Conservation (phyloP, 148 eudicot species). For the Polygonum maritimum region DNA sequence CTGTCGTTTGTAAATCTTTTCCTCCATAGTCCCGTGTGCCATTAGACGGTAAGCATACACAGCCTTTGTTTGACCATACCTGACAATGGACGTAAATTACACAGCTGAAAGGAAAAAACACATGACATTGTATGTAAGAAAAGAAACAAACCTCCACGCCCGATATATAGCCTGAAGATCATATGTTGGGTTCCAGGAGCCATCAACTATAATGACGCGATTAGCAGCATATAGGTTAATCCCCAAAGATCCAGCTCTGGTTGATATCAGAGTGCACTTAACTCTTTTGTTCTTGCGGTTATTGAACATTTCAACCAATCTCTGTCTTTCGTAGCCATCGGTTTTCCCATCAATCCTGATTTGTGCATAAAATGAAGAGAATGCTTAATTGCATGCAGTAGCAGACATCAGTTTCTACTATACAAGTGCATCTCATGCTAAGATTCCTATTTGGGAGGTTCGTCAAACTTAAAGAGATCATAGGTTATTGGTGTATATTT, state of each 20-base stretch:
- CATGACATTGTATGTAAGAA: background rate
- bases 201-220: conserved; percentile 92
- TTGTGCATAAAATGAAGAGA: conserved; percentile 13
- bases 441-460: background rate
- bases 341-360: conserved; percentile 91
- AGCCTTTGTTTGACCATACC: conserved; percentile 96
- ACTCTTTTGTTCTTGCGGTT: conserved; percentile 71
- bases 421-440: background rate
- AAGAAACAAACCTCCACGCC: conserved; percentile 72
- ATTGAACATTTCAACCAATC: conserved; percentile 78
- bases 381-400: background rate
- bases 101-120: background rate
- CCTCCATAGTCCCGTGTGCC: conserved; percentile 96
- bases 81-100: conserved; percentile 15
- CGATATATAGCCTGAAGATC: conserved; percentile 99
- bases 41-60: conserved; percentile 94
- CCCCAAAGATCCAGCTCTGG: conserved; percentile 93
- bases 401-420: background rate
- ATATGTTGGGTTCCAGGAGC: conserved; percentile 95
- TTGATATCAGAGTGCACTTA: conserved; percentile 85
- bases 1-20: conserved; percentile 98
- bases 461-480: background rate
- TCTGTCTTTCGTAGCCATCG: conserved; percentile 77
- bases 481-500: background rate
- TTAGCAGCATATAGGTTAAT: conserved; percentile 96